phyloP scores from a whole-genome alignment of 2,329 filamentous ascomycete species.

The Aspergillus spinulosporus region DNA sequence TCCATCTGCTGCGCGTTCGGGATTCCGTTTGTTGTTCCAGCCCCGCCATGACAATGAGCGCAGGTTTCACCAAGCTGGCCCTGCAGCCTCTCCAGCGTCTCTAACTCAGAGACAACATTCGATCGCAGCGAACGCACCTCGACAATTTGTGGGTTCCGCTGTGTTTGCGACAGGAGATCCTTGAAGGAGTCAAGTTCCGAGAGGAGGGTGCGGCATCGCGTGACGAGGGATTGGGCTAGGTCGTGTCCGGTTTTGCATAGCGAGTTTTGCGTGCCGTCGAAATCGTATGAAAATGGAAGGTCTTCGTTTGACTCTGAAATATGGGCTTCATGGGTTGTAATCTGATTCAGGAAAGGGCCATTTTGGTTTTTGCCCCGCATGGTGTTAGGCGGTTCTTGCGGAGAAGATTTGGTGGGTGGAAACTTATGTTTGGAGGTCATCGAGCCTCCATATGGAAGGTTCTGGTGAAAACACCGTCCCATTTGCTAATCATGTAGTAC shows the following conservation, averaged over 20 bases:
- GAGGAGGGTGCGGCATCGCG: conserved; percentile 45
- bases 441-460: not conserved
- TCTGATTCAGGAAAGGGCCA: not conserved
- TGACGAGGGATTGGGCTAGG: conserved; percentile 35
- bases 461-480: not conserved
- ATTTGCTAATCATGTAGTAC: not conserved
- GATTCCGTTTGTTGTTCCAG: not conserved
- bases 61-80: conserved; percentile 24
- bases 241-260: not conserved
- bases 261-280: not conserved
- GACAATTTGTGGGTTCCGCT: conserved; percentile 49
- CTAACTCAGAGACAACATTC: conserved; percentile 51
- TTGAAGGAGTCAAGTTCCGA: conserved; percentile 50
- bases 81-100: conserved; percentile 47
- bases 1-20: conserved; percentile 12
- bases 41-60: not conserved
- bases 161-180: conserved; percentile 39
- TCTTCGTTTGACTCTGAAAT: not conserved
- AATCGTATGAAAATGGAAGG: not conserved
- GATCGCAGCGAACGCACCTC: conserved; percentile 54
- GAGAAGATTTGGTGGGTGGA: not conserved
- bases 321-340: not conserved
- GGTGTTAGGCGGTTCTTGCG: conserved; percentile 3
- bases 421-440: not conserved
- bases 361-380: conserved; percentile 5